A percentile compares a stretch with the other conserved stretches of the same genome.
These are phyloP conservation scores for Detonula confervacea DNA, from an alignment of 352 stramenopile species.

Conservation along the genomic window DNA sequence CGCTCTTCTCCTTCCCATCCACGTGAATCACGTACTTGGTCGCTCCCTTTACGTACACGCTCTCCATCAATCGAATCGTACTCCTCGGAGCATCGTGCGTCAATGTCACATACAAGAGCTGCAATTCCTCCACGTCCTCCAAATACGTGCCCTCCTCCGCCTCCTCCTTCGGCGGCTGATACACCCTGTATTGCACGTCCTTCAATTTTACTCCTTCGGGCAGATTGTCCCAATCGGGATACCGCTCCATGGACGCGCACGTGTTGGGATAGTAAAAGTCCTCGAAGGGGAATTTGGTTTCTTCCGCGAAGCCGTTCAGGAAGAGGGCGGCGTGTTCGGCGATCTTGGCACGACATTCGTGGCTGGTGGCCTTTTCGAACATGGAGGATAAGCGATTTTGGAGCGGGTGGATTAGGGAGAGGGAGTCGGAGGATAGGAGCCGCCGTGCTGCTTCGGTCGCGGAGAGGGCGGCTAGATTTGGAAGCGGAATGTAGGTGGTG, in stretches of 20 bases:
- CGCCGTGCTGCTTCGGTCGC: slow-evolving; percentile 21
- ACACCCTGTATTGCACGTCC: slow-evolving; percentile 75
- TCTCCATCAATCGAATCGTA: slow-evolving; percentile 84
- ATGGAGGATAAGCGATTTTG: slow-evolving; percentile 53
- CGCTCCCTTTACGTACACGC: slow-evolving; percentile 67
- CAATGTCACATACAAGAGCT: slow-evolving; percentile 83
- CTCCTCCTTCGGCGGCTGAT: slow-evolving; percentile 70
- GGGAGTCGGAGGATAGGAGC: slow-evolving; percentile 28
- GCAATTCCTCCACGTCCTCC: slow-evolving; percentile 60
- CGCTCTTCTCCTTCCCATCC: slow-evolving; percentile 74
- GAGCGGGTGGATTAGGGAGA: slow-evolving; percentile 28
- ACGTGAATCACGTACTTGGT: slow-evolving; percentile 85
- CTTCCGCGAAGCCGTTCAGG: slow-evolving; percentile 73
- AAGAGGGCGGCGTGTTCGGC: slow-evolving; percentile 74
- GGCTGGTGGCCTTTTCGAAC: slow-evolving; percentile 70
- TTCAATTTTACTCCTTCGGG: slow-evolving; percentile 61
- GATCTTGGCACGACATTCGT: slow-evolving; percentile 77
- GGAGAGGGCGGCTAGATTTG: slow-evolving; percentile 34
- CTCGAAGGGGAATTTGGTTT: slow-evolving; percentile 70
- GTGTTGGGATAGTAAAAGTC: slow-evolving; percentile 70
- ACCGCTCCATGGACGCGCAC: slow-evolving; percentile 59
- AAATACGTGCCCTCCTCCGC: slow-evolving; percentile 64
- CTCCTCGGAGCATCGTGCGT: slow-evolving; percentile 78
- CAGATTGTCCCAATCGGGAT: slow-evolving; percentile 77
- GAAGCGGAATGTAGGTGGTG: slow-evolving; percentile 30